These are phyloP conservation scores for Sugiyamaella castrensis DNA, from an alignment of 1,139 yeast genomes.

Conservation along the genomic window DNA sequence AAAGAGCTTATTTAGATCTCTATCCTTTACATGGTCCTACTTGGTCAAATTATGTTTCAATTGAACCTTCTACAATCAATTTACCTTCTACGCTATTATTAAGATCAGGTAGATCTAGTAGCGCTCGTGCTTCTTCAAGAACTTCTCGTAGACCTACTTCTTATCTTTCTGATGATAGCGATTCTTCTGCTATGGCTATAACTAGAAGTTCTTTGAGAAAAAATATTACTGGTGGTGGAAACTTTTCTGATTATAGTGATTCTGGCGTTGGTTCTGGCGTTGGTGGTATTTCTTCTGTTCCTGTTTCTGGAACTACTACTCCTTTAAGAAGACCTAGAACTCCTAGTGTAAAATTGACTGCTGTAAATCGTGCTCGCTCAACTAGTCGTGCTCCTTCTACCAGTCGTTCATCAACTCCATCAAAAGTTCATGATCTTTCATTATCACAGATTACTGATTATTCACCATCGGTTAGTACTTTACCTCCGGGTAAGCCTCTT, in stretches of 20 bases:
- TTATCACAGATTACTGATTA: constrained; percentile 55
- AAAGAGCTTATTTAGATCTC: constrained; percentile 31
- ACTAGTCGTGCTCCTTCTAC: constrained; percentile 9
- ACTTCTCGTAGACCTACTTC: constrained; percentile 7
- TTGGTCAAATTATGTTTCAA: constrained; percentile 31
- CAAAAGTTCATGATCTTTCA: constrained; percentile 40
- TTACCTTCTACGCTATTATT: constrained; percentile 12
- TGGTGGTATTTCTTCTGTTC: not conserved
- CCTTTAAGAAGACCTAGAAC: not conserved
- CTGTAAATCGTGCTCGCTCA: not conserved
- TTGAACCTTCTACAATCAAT: constrained; percentile 17
- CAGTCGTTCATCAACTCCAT: constrained; percentile 21
- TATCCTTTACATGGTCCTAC: constrained; percentile 35
- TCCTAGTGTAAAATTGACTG: too few species aligned
- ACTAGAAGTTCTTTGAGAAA: constrained; percentile 2
- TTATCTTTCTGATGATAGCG: constrained; percentile 3
- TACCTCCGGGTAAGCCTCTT: constrained; percentile 71
- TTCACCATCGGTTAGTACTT: constrained; percentile 62
- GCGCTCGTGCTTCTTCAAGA: constrained; percentile 8
- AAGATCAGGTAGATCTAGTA: constrained; percentile 9
- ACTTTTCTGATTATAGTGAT: constrained; percentile 5
- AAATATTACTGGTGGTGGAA: not conserved
- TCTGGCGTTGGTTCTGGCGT: not conserved
- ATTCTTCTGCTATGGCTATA: constrained; percentile 8
- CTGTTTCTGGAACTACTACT: constrained; percentile 5